These are phyloP conservation scores for Rhizophora mangle DNA, from an alignment of 345 rosid species.

Conservation along the genomic window DNA sequence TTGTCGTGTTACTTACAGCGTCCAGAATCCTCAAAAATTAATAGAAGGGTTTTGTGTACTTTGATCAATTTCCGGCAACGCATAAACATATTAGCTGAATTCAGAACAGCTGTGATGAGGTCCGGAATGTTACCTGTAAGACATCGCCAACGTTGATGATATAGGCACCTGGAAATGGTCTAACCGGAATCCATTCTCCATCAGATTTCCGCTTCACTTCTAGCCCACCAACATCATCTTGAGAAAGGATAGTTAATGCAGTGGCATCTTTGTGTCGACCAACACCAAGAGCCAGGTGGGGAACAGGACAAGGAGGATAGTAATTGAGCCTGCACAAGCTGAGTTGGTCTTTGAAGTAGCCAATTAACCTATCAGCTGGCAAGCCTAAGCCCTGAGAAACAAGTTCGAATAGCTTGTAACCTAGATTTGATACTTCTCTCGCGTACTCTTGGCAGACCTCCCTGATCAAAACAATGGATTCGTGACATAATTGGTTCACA, in stretches of 20 bases:
- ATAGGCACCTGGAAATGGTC: conserved; percentile 48
- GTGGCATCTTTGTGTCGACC: conserved; percentile 85
- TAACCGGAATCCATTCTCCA: conserved; percentile 67
- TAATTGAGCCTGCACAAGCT: conserved; percentile 60
- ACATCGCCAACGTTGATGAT: conserved; percentile 73
- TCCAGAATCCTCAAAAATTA: too few species aligned
- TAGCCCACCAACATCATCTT: conserved; percentile 81
- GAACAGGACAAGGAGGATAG: conserved; percentile 80
- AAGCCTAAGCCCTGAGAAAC: conserved; percentile 70
- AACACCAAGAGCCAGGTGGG: conserved; percentile 80
- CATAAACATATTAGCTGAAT: not conserved
- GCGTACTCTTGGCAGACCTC: conserved; percentile 67
- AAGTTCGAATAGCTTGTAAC: conserved; percentile 57
- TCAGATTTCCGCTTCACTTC: conserved; percentile 65
- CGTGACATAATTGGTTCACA: not conserved
- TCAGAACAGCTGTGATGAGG: too few species aligned
- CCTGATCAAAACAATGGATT: conserved; percentile 27
- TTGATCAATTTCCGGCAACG: too few species aligned
- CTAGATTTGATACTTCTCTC: conserved; percentile 58
- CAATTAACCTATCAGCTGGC: conserved; percentile 37
- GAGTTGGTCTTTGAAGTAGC: conserved; percentile 62
- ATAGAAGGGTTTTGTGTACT: too few species aligned
- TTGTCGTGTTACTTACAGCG: too few species aligned
- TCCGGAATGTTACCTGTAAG: conserved; percentile 44
- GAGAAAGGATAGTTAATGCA: conserved; percentile 67